A percentile compares a stretch with the other conserved stretches of the same genome.
Conservation (phyloP, 257 asterid species). For the Ligustrum vulgare region DNA sequence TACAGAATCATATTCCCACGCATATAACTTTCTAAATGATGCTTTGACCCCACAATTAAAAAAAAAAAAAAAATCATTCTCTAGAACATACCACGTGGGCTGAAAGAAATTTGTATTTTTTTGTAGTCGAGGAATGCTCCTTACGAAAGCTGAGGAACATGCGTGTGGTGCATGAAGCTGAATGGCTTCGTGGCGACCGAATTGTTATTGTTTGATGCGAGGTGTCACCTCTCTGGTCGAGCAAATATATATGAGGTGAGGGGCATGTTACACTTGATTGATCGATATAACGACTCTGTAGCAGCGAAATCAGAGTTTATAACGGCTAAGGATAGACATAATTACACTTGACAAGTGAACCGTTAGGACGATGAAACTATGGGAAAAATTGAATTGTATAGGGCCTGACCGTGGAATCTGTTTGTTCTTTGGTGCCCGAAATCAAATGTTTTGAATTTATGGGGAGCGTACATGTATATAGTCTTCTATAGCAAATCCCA, state of each 20-base stretch:
- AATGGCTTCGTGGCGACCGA: no score
- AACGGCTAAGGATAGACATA: no score
- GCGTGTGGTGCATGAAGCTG: background rate
- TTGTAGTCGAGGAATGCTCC: no score
- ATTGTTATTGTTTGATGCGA: no score
- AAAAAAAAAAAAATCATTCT: background rate
- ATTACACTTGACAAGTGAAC: no score
- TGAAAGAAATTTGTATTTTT: no score
- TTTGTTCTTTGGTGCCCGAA: background rate
- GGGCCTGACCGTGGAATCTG: background rate
- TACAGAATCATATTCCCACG: slow-evolving; percentile 11
- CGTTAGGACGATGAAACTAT: no score
- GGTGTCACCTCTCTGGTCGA: no score
- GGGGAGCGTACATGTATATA: background rate
- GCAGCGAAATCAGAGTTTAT: no score
- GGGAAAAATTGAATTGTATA: background rate
- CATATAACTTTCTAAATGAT: background rate
- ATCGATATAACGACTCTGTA: no score
- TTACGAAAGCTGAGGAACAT: background rate
- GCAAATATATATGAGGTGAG: no score
- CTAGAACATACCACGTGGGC: background rate
- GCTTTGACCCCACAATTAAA: background rate
- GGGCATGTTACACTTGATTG: no score
- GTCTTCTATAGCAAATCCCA: background rate
- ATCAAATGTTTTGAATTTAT: background rate